phyloP scores from a whole-genome alignment of 164 flowering plant genomes.

The Vitis amurensis region DNA sequence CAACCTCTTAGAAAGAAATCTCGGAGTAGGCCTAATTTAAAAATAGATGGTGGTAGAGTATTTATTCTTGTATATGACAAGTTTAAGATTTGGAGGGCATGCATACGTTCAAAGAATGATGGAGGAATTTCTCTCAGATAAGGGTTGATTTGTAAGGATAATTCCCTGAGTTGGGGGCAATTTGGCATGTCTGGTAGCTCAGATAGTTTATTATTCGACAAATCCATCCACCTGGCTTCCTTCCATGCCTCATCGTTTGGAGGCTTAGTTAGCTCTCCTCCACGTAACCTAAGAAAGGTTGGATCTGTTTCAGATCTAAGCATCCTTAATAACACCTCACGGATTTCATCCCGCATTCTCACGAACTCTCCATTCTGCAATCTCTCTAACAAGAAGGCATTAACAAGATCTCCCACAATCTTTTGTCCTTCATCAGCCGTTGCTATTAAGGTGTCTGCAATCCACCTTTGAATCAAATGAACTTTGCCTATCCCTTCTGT shows the following conservation, averaged over 20 bases:
- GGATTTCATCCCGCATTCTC: too few species aligned
- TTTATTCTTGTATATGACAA: conserved; percentile 10
- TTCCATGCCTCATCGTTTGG: conserved; percentile 21
- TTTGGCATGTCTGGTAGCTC: conserved; percentile 12
- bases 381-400: too few species aligned
- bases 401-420: too few species aligned
- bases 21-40: conserved; percentile 4
- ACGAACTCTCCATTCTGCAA: too few species aligned
- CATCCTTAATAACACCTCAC: too few species aligned
- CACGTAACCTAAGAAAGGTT: background rate
- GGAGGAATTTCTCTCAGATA: conserved; percentile 13
- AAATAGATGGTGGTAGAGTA: background rate
- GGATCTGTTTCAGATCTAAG: too few species aligned
- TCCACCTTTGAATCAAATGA: too few species aligned
- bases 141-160: conserved; percentile 18
- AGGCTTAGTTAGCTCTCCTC: conserved; percentile 5
- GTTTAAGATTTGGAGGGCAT: conserved; percentile 18
- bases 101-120: conserved; percentile 25
- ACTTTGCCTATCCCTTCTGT: too few species aligned
- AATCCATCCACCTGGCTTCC: conserved; percentile 3
- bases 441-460: too few species aligned
- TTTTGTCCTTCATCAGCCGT: too few species aligned
- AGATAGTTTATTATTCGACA: conserved; percentile 17
- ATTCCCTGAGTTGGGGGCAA: conserved; percentile 4
- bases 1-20: conserved; percentile 9